Percentiles rank a stretch among this genome's conserved stretches.
These are phyloP conservation scores for Leishmania braziliensis DNA, from an alignment of 208 protist species.

Conservation along the genomic window DNA sequence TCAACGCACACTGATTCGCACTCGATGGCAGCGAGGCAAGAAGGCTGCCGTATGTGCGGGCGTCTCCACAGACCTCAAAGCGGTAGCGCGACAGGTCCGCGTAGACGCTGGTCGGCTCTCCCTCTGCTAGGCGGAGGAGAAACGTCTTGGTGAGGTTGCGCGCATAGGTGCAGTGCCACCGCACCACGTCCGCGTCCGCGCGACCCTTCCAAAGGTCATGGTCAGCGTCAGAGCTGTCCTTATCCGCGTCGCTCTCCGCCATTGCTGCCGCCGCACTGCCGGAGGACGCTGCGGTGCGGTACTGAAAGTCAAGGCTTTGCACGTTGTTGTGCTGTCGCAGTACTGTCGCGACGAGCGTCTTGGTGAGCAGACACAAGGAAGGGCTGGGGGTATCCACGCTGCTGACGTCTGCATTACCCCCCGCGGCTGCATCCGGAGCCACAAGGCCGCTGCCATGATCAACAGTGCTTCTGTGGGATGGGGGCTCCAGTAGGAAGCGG, in stretches of 20 bases:
- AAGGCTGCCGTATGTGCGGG: slow-evolving; percentile 41
- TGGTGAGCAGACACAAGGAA: slow-evolving; percentile 37
- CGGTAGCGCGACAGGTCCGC: slow-evolving; percentile 27
- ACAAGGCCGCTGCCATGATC: slow-evolving; percentile 5
- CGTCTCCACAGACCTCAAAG: slow-evolving; percentile 51
- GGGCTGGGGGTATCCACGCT: neutral
- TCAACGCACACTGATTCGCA: slow-evolving; percentile 35
- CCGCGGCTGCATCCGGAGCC: neutral
- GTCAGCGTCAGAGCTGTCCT: neutral
- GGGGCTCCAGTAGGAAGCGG: slow-evolving; percentile 18
- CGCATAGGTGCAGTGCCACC: slow-evolving; percentile 37
- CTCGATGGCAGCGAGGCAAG: slow-evolving; percentile 43
- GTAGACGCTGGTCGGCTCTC: slow-evolving; percentile 30
- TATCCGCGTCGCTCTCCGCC: neutral
- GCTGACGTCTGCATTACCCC: neutral
- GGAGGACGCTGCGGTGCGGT: neutral
- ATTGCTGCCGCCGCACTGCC: neutral
- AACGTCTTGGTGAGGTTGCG: slow-evolving; percentile 49
- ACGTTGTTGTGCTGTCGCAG: slow-evolving; percentile 41
- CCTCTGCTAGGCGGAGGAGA: slow-evolving; percentile 41
- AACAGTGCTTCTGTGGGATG: neutral
- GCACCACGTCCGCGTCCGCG: slow-evolving; percentile 35
- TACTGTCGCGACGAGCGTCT: slow-evolving; percentile 45
- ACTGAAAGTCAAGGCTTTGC: slow-evolving; percentile 30
- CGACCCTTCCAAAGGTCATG: neutral